Conservation (phyloP, 179 eudicot species). For the Camellia oleifera region DNA sequence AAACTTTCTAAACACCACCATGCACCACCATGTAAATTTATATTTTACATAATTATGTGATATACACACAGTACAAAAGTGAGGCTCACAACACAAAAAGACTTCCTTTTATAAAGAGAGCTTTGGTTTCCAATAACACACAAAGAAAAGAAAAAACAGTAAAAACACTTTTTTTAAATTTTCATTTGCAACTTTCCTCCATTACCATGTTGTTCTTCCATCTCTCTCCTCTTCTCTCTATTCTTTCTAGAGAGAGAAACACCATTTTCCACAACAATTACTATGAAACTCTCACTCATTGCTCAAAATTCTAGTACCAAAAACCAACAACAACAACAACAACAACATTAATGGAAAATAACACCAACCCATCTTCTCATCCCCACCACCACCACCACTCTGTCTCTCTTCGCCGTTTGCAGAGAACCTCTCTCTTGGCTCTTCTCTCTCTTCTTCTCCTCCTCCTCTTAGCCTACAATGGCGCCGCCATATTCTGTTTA, state of each 20-base stretch:
- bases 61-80: too few species aligned
- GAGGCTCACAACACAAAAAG: too few species aligned
- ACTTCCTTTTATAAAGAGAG: neutral
- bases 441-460: slow-evolving; percentile 42
- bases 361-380: slow-evolving; percentile 20
- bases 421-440: slow-evolving; percentile 33
- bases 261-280: too few species aligned
- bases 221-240: slow-evolving; percentile 33
- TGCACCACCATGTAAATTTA: too few species aligned
- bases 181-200: neutral
- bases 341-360: neutral
- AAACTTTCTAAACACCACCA: too few species aligned
- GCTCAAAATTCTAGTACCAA: slow-evolving; percentile 6
- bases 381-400: slow-evolving; percentile 16
- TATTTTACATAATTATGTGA: too few species aligned
- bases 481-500: slow-evolving; percentile 43
- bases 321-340: neutral
- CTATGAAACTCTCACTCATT: slow-evolving; percentile 14
- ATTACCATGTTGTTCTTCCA: neutral
- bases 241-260: slow-evolving; percentile 35
- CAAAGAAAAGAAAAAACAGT: neutral
- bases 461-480: slow-evolving; percentile 47
- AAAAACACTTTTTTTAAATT: neutral
- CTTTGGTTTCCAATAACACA: neutral
- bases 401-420: slow-evolving; percentile 21